These are phyloP conservation scores for Backusella tarrabulga DNA, from an alignment of 192 early-diverging fungal genomes.

Conservation along the genomic window DNA sequence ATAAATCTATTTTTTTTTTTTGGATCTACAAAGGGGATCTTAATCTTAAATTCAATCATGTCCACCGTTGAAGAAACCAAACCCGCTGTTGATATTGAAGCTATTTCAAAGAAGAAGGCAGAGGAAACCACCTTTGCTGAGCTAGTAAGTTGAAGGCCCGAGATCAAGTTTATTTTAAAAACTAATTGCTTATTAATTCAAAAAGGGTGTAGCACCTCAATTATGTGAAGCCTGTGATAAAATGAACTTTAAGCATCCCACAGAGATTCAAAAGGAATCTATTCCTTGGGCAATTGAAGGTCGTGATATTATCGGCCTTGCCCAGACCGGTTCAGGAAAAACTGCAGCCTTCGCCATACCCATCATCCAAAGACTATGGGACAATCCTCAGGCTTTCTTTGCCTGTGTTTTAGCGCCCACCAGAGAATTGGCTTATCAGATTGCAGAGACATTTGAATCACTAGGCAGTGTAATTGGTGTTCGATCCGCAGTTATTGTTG, in stretches of 20 bases:
- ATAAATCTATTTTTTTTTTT: not conserved
- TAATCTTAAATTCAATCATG: not conserved
- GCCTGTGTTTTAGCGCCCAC: slow-evolving; percentile 97
- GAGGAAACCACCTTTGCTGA: slow-evolving; percentile 35
- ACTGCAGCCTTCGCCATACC: slow-evolving; percentile 86
- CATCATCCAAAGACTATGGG: slow-evolving; percentile 84
- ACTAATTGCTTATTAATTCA: not conserved
- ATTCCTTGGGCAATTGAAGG: slow-evolving; percentile 92
- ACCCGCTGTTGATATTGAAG: slow-evolving; percentile 21
- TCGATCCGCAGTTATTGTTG: slow-evolving; percentile 86
- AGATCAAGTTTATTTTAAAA: not conserved
- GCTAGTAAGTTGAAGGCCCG: slow-evolving; percentile 19
- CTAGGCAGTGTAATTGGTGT: slow-evolving; percentile 91
- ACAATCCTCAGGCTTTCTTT: slow-evolving; percentile 87
- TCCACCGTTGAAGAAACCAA: not conserved
- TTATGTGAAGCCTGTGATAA: slow-evolving; percentile 88
- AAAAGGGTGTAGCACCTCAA: slow-evolving; percentile 81
- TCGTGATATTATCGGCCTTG: slow-evolving; percentile 95
- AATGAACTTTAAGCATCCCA: slow-evolving; percentile 84
- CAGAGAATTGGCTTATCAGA: slow-evolving; percentile 94
- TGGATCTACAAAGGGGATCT: slow-evolving; percentile 2
- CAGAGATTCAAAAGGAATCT: slow-evolving; percentile 88
- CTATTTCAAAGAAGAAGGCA: slow-evolving; percentile 17
- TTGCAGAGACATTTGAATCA: slow-evolving; percentile 89
- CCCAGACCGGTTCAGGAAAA: slow-evolving; percentile 94